Conservation (phyloP, 257 asterid species). For the Solanum chiquidenum region DNA sequence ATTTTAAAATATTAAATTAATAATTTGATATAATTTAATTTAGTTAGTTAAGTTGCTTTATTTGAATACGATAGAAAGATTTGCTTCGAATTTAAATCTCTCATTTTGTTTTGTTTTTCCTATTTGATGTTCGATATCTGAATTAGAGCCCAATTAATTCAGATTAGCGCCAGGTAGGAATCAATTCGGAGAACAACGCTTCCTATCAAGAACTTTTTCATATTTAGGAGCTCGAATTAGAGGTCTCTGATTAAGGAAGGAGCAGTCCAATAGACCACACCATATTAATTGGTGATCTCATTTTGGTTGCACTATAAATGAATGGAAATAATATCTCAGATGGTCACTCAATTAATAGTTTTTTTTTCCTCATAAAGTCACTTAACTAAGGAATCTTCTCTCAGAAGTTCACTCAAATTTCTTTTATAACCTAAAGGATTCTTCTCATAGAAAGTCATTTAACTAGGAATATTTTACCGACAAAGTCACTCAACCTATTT, state of each 20-base stretch:
- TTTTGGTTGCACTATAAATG: neutral
- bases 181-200: no score
- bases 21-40: no score
- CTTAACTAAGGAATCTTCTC: neutral
- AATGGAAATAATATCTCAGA: no score
- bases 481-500: no score
- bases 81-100: neutral
- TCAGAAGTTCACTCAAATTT: neutral
- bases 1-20: no score
- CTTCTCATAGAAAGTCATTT: neutral
- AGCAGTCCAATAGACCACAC: neutral
- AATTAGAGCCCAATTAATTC: neutral
- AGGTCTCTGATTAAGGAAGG: no score
- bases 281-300: neutral
- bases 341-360: no score
- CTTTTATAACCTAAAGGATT: no score
- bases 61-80: neutral
- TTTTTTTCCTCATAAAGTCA: no score
- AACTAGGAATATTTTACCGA: neutral
- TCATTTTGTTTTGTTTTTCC: neutral
- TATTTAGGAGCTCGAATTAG: no score
- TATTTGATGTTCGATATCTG: no score
- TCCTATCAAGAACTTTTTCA: no score
- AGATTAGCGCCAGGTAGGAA: neutral
- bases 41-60: neutral